These are phyloP conservation scores for Trichocladium uniseriatum DNA, from an alignment of 495 filamentous ascomycete genomes.

Conservation along the genomic window DNA sequence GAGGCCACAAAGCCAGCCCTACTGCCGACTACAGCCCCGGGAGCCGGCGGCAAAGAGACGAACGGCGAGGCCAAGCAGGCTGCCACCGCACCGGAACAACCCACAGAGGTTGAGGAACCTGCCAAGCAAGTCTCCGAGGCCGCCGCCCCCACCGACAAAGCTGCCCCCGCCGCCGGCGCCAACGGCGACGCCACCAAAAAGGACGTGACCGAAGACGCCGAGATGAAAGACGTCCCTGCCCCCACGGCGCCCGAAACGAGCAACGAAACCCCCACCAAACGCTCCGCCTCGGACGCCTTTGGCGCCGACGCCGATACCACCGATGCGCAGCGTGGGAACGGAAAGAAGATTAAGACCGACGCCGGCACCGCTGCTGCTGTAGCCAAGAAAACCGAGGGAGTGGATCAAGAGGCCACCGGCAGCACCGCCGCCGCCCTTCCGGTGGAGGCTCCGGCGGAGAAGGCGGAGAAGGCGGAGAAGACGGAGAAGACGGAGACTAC, in stretches of 20 bases:
- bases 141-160: neutral
- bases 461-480: neutral
- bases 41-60: neutral
- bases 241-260: slow-evolving; percentile 7
- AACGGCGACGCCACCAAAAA: slow-evolving; percentile 6
- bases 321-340: too few species aligned
- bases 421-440: too few species aligned
- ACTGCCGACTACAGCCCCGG: neutral
- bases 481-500: neutral
- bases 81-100: neutral
- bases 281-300: slow-evolving; percentile 8
- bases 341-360: slow-evolving; percentile 31
- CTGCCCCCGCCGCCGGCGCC: neutral
- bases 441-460: neutral
- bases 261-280: slow-evolving; percentile 6
- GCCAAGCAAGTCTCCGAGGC: too few species aligned
- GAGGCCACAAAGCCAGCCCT: neutral
- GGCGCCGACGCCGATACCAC: slow-evolving; percentile 14
- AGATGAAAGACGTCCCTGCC: slow-evolving; percentile 13
- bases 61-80: slow-evolving; percentile 8
- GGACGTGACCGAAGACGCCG: slow-evolving; percentile 8
- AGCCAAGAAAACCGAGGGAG: slow-evolving; percentile 1
- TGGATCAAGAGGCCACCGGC: neutral
- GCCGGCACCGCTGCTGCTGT: neutral
- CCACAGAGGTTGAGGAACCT: too few species aligned